Percentiles rank a stretch among this genome's conserved stretches.
These are phyloP conservation scores for Lentinula sp. DNA, from an alignment of 768 basidiomycete species.

Conservation along the genomic window DNA sequence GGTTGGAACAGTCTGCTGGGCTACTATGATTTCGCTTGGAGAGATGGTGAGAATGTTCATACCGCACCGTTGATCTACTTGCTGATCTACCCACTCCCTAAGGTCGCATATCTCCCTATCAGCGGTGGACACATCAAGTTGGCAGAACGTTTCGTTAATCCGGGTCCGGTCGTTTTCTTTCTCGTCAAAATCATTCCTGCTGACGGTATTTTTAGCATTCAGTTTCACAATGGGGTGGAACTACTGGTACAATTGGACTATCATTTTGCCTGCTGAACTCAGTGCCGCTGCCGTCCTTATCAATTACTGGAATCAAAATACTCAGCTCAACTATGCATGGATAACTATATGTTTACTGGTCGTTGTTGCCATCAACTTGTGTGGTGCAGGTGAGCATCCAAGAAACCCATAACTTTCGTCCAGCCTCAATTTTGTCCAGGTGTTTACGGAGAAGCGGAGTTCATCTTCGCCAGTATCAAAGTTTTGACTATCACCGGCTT, in stretches of 20 bases:
- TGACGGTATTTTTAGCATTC: background rate
- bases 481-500: conserved; percentile 78
- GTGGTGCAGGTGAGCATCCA: conserved; percentile 49
- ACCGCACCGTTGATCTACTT: conserved; percentile 6
- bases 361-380: conserved; percentile 68
- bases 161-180: conserved; percentile 46
- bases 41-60: conserved; percentile 21
- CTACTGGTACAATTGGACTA: conserved; percentile 58
- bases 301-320: conserved; percentile 55
- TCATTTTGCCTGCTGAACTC: conserved; percentile 67
- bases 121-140: conserved; percentile 78
- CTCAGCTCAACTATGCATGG: conserved; percentile 66
- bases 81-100: conserved; percentile 1
- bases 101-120: conserved; percentile 69
- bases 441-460: conserved; percentile 82
- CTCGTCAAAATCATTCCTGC: background rate
- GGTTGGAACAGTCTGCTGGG: conserved; percentile 61
- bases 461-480: conserved; percentile 72
- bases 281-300: conserved; percentile 74
- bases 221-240: conserved; percentile 46
- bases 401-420: background rate
- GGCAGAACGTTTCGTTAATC: conserved; percentile 78
- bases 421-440: conserved; percentile 19
- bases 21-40: conserved; percentile 36
- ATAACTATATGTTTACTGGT: conserved; percentile 73